phyloP scores from a whole-genome alignment of 164 flowering plant genomes.

The Dillenia turbinata region DNA sequence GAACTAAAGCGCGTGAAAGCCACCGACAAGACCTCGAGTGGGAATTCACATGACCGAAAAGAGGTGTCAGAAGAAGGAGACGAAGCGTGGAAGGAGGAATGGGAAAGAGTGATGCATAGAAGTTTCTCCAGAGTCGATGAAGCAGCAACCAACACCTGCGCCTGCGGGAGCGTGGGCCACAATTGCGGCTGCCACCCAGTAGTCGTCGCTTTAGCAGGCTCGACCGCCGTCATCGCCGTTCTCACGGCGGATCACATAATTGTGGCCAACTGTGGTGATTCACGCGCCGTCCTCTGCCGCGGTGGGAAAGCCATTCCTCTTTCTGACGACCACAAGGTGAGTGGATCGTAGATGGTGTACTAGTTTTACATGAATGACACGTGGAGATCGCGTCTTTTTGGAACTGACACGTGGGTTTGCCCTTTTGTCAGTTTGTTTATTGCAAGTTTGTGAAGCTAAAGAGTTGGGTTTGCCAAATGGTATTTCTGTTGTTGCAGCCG shows the following conservation, averaged over 20 bases:
- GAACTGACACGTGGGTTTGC: neutral
- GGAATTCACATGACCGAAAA: neutral
- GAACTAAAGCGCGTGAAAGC: constrained; percentile 31
- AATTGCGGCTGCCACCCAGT: constrained; percentile 25
- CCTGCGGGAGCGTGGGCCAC: constrained; percentile 23
- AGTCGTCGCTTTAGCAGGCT: constrained; percentile 31
- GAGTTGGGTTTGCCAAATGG: too few species aligned
- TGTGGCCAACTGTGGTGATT: constrained; percentile 63
- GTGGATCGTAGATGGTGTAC: neutral
- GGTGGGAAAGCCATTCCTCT: constrained; percentile 43
- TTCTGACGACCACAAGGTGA: constrained; percentile 49
- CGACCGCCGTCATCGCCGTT: constrained; percentile 55
- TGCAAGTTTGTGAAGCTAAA: too few species aligned
- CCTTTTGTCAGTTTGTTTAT: neutral
- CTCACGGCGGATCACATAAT: constrained; percentile 27
- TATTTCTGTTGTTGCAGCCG: constrained; percentile 28
- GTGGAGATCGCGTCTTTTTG: neutral
- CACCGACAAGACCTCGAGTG: constrained; percentile 1
- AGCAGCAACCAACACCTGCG: constrained; percentile 28
- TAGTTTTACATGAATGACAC: neutral
- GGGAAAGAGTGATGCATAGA: constrained; percentile 25
- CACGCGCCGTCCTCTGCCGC: constrained; percentile 62
- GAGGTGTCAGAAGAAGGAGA: neutral
- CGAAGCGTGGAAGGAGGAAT: constrained; percentile 5
- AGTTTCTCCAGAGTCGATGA: constrained; percentile 42